Base-by-base conservation (phyloP, 805 yeast genomes). In the Candida lessepsii region DNA sequence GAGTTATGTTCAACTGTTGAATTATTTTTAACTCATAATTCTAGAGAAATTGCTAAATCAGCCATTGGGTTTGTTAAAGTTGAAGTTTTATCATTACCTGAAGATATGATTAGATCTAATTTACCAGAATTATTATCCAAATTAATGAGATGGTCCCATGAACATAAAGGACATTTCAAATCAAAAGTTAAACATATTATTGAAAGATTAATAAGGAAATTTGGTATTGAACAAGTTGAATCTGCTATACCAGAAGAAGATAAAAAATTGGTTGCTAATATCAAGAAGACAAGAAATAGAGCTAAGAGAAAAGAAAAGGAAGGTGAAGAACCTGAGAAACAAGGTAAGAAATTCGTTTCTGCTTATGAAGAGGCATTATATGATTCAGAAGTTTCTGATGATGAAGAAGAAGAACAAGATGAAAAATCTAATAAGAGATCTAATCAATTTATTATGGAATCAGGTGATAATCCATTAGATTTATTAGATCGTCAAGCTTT, bases 21-120 rank as follows among this genome's bases (percentile, higher is more conserved):
- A 59, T 70, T 90, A 51, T 91, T 90, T 62, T 75, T 93, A 60
- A 86, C 96, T 13, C 89, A 95, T 32, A 86, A 85, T 56, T 87
- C 87, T 29, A 78, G 95, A 51, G 99, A 93, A 65, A 89, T 93
- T 56, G 96, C 91, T 47, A 93, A 90, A 61, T 78, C 96, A 25
- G 87, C 96, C 8, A 80, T 93, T 55, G 99, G 99, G 2, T 91
- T 91, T 54, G 88, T 89, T 37, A 93, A 91, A 63, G 91, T 91
- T 37, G 86, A 91, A 50, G 82, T 87, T 9, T 71, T 90, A 46
- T 77, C 88, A 14, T 73, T 93, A 41, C 95, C 96, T 10, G 84
- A 77, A 45, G 95, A 86, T 16, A 56, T 81, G 50, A 80, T 93
- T 40, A 75, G 74, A 50, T 73, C 80, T 7, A 81, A 82, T 50